Conservation (phyloP, 2,329 filamentous ascomycete genomes). For the Hypoxylon sp. region DNA sequence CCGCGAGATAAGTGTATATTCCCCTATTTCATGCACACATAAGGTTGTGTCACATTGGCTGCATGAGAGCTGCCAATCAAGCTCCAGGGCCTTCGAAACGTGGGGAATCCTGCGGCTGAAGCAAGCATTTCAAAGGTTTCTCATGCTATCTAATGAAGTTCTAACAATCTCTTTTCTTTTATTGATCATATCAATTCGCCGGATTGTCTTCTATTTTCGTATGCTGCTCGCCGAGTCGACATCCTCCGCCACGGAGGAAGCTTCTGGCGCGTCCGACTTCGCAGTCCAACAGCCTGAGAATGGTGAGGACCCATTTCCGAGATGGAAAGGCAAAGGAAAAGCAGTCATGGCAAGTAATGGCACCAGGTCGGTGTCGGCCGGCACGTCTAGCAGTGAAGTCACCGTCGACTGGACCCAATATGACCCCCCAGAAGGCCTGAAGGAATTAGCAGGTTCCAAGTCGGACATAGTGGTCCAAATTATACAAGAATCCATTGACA, state of each 20-base stretch:
- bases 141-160: conserved; percentile 8
- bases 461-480: conserved; percentile 61
- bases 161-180: conserved; percentile 15
- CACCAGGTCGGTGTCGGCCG: conserved; percentile 15
- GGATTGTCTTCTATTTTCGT: conserved; percentile 17
- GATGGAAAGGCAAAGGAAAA: conserved; percentile 49
- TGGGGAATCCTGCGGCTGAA: conserved; percentile 41
- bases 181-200: background rate
- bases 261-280: conserved; percentile 16
- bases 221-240: conserved; percentile 31
- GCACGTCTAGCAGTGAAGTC: conserved; percentile 47
- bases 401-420: conserved; percentile 64
- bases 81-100: conserved; percentile 24
- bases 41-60: conserved; percentile 29
- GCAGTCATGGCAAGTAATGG: conserved; percentile 5
- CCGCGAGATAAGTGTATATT: conserved; percentile 13
- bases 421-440: conserved; percentile 62
- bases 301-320: conserved; percentile 22
- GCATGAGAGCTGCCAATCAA: conserved; percentile 37
- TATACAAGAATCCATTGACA: conserved; percentile 62
- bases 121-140: conserved; percentile 20
- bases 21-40: conserved; percentile 23
- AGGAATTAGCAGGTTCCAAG: conserved; percentile 56
- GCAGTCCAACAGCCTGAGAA: conserved; percentile 24
- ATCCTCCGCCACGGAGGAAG: conserved; percentile 41